Evolutionary conservation across 495 filamentous ascomycete species (phyloP).

Genomic region (Penicillium antarcticum): DNA sequence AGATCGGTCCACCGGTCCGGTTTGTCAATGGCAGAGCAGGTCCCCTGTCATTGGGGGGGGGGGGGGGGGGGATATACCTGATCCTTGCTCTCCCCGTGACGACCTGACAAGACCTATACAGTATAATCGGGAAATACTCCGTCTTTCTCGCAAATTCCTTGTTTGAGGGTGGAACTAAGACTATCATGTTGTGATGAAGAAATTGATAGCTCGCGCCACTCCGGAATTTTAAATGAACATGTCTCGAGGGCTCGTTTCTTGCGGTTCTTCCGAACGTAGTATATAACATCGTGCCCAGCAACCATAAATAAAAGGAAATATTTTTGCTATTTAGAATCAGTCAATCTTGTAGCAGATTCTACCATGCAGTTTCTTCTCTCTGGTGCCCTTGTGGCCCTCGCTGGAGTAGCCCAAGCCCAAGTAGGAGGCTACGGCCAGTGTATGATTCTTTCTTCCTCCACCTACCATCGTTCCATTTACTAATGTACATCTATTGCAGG

Average conservation of each 20-base stretch:
- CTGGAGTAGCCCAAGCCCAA: slow-evolving; percentile 11
- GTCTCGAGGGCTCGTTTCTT: background rate
- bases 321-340: background rate
- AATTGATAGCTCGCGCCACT: background rate
- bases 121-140: too few species aligned
- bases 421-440: slow-evolving; percentile 16
- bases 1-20: background rate
- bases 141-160: too few species aligned
- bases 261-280: too few species aligned
- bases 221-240: background rate
- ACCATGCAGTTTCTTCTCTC: slow-evolving; percentile 4
- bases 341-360: background rate
- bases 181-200: background rate
- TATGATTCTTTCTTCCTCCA: background rate
- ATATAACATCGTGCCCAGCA: background rate
- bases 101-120: too few species aligned
- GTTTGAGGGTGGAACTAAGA: background rate
- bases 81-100: too few species aligned
- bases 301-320: background rate
- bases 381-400: slow-evolving; percentile 9
- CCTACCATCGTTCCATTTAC: background rate
- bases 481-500: background rate
- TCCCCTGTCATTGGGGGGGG: background rate
- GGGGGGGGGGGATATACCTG: too few species aligned
- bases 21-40: background rate